A percentile compares a stretch with the other conserved stretches of the same genome.
phyloP scores from a whole-genome alignment of 2,329 filamentous ascomycete species.

The Monosporascus cannonballus region DNA sequence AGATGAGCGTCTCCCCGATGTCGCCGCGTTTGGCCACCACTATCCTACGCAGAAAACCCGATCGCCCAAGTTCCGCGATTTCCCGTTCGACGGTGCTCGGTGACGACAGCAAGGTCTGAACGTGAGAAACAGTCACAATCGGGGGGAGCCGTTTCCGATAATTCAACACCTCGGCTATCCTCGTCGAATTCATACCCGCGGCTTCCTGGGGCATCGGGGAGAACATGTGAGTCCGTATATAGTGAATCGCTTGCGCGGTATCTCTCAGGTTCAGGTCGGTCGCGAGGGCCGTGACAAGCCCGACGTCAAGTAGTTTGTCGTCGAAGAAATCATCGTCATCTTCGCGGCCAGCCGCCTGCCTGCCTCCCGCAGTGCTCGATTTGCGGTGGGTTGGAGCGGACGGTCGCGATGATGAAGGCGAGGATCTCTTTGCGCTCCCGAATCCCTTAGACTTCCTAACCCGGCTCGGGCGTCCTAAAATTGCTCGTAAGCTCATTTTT shows the following conservation, averaged over 20 bases:
- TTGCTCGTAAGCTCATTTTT: constrained; percentile 25
- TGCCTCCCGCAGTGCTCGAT: constrained; percentile 9
- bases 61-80: constrained; percentile 52
- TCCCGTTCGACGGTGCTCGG: constrained; percentile 63
- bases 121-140: constrained; percentile 58
- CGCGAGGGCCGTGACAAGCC: constrained; percentile 48
- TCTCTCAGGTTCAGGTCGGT: constrained; percentile 52
- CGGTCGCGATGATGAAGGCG: constrained; percentile 11
- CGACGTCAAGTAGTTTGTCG: constrained; percentile 54
- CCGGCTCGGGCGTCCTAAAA: constrained; percentile 26
- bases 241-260: constrained; percentile 58
- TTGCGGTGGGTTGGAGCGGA: constrained; percentile 17
- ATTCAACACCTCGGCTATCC: constrained; percentile 58
- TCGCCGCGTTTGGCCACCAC: constrained; percentile 55
- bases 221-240: constrained; percentile 59
- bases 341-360: constrained; percentile 16
- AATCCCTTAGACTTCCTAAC: constrained; percentile 24
- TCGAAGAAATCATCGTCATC: constrained; percentile 27
- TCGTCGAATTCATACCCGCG: constrained; percentile 57
- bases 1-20: constrained; percentile 59
- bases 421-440: constrained; percentile 14
- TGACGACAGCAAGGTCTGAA: constrained; percentile 56
- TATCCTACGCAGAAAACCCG: constrained; percentile 54
- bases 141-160: constrained; percentile 55
- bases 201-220: constrained; percentile 50